Conservation (phyloP, 176 grass and related monocot genomes). For the Oryza brachyantha region DNA sequence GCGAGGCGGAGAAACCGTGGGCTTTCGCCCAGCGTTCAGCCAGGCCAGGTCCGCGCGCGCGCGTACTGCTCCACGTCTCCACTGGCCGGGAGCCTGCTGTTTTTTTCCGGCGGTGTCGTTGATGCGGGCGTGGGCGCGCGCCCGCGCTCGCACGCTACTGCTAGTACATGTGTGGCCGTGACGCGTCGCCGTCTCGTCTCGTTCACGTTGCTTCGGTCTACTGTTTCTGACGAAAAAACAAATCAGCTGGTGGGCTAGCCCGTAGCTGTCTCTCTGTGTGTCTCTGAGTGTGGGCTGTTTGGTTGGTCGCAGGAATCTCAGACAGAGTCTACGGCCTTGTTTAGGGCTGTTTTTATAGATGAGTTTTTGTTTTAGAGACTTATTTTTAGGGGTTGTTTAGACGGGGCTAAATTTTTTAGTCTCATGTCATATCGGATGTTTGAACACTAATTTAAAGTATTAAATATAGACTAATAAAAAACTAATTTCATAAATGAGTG, state of each 20-base stretch:
- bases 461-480: no score
- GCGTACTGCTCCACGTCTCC: neutral
- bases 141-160: no score
- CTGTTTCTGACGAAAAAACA: neutral
- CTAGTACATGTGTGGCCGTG: neutral
- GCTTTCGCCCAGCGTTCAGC: neutral
- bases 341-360: no score
- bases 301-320: slow-evolving; percentile 9
- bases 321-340: neutral
- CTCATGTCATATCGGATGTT: no score
- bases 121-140: neutral
- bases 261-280: neutral
- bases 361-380: no score
- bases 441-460: no score
- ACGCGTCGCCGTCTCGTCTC: neutral
- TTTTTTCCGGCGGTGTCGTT: slow-evolving; percentile 19
- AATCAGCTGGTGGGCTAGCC: neutral
- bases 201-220: neutral
- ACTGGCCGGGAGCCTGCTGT: neutral
- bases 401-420: no score
- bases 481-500: no score
- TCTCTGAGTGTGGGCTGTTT: neutral
- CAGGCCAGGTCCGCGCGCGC: neutral
- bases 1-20: slow-evolving; percentile 13
- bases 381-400: no score